Evolutionary conservation across 192 early-diverging fungal genomes (phyloP), one percentile per base, ranked within the genome.

Genomic region (Gamsiella multidivaricata): DNA sequence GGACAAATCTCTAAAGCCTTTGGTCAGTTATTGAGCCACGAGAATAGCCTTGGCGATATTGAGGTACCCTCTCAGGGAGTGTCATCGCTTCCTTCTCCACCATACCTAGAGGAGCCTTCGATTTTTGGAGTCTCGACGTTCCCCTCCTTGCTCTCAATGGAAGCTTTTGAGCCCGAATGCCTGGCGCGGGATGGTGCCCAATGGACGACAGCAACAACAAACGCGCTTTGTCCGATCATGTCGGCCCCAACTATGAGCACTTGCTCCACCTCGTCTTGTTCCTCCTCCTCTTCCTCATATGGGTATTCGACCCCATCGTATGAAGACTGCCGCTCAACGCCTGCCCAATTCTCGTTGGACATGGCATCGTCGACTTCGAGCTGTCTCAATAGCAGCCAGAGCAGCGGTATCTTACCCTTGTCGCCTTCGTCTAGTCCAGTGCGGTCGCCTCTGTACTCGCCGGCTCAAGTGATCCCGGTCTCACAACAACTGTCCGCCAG

Each of bases 81-180:
- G 26, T 5, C 15, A 23, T 31, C 34, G 5, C 22, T 29, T 18
- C 12, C 49, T 23, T 12, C 56, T 28, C 56, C 56, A 11, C 56
- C 41, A 2, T 59, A 43, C 11, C 32, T 39, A 53, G 61, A 64
- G 14, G 61, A 54, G 17, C 20, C 22, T 0, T 50, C 47, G 11
- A 11, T 54, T 17, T 54, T 69, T 29, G 26, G 22, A 6, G 32
- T 34, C 3, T 2, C 54, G 1, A 55, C 26, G 23, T 46, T 53
- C 28, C 32, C 56, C 12, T 55, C 49, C 2, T 17, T 46, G 33
- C 32, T 41, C 1, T 23, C 45, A 17, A 57, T 61, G 53, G 73
- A 78, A 7, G 5, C 33, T 33, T 78, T 78, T 69, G 73, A 78
- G 42, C 73, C 73, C 23, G 73, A 78, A 31, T 78, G 73, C 26